Evolutionary conservation across 2,329 filamentous ascomycete genomes (phyloP).

Genomic region (Aspergillus aculeatinus): DNA sequence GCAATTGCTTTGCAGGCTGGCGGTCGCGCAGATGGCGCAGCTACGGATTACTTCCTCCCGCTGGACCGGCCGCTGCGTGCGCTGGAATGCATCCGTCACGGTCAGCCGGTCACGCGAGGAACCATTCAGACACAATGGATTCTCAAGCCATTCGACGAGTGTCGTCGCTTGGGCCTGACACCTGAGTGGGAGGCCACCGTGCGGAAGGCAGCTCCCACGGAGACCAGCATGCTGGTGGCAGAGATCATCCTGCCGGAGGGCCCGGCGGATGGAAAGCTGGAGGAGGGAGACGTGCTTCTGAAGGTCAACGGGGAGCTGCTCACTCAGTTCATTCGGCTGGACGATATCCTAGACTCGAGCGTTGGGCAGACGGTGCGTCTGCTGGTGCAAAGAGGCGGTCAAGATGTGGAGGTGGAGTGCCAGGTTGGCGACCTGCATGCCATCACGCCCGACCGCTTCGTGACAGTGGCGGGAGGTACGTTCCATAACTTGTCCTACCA

Average conservation of each 20-base stretch:
- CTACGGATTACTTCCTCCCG: slow-evolving; percentile 96
- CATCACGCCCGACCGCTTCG: slow-evolving; percentile 94
- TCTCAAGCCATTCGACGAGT: slow-evolving; percentile 96
- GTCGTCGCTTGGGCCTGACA: slow-evolving; percentile 79
- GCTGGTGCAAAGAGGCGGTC: slow-evolving; percentile 81
- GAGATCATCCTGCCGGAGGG: slow-evolving; percentile 92
- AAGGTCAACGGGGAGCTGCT: slow-evolving; percentile 92
- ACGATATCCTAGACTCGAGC: slow-evolving; percentile 85
- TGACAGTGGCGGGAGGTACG: slow-evolving; percentile 87
- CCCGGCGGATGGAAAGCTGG: slow-evolving; percentile 79
- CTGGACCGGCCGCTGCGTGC: slow-evolving; percentile 87
- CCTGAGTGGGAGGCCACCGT: slow-evolving; percentile 83
- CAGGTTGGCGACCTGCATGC: slow-evolving; percentile 84
- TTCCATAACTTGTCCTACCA: slow-evolving; percentile 98
- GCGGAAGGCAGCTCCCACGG: slow-evolving; percentile 79
- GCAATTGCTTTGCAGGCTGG: slow-evolving; percentile 93
- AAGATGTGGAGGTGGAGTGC: slow-evolving; percentile 82
- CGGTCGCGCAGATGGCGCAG: slow-evolving; percentile 87
- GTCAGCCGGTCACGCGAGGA: slow-evolving; percentile 74
- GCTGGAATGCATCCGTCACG: slow-evolving; percentile 77
- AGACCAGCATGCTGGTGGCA: slow-evolving; percentile 94
- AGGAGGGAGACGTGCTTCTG: slow-evolving; percentile 90
- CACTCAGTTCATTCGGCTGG: slow-evolving; percentile 87
- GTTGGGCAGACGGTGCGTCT: slow-evolving; percentile 77
- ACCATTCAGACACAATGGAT: slow-evolving; percentile 99